These are phyloP conservation scores for Irpex sp. DNA, from an alignment of 1,284 basidiomycete species.

Conservation along the genomic window DNA sequence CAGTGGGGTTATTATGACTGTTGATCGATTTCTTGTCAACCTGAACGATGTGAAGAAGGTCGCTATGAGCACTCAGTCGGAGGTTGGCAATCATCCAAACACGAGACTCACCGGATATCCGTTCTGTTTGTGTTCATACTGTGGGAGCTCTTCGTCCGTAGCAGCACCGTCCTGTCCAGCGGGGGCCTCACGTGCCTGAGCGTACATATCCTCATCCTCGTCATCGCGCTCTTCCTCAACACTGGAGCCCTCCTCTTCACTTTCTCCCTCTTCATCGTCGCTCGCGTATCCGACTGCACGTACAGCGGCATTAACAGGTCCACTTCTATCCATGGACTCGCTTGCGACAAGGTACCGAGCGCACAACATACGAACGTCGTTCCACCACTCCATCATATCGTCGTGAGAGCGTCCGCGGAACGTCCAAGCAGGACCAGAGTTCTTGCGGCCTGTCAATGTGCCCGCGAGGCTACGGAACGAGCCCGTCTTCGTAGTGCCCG, in stretches of 20 bases:
- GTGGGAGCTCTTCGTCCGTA: slow-evolving; percentile 42
- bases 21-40: slow-evolving; percentile 27
- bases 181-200: slow-evolving; percentile 35
- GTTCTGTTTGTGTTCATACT: slow-evolving; percentile 51
- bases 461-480: slow-evolving; percentile 40
- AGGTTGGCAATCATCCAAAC: background rate
- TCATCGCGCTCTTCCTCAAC: slow-evolving; percentile 75
- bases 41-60: slow-evolving; percentile 13
- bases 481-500: slow-evolving; percentile 57
- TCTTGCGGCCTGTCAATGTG: slow-evolving; percentile 28
- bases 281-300: slow-evolving; percentile 84
- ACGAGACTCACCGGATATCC: slow-evolving; percentile 66
- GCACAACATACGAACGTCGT: slow-evolving; percentile 95
- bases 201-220: slow-evolving; percentile 44
- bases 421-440: slow-evolving; percentile 75
- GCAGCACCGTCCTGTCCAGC: slow-evolving; percentile 19
- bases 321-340: slow-evolving; percentile 91
- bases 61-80: slow-evolving; percentile 1
- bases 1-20: slow-evolving; percentile 11
- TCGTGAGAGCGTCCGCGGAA: slow-evolving; percentile 91
- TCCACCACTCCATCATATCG: slow-evolving; percentile 99
- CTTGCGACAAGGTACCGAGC: slow-evolving; percentile 94
- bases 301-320: slow-evolving; percentile 92
- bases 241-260: slow-evolving; percentile 68
- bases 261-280: slow-evolving; percentile 71